Conservation (phyloP, 345 rosid species). For the Eutrema yunnanense region DNA sequence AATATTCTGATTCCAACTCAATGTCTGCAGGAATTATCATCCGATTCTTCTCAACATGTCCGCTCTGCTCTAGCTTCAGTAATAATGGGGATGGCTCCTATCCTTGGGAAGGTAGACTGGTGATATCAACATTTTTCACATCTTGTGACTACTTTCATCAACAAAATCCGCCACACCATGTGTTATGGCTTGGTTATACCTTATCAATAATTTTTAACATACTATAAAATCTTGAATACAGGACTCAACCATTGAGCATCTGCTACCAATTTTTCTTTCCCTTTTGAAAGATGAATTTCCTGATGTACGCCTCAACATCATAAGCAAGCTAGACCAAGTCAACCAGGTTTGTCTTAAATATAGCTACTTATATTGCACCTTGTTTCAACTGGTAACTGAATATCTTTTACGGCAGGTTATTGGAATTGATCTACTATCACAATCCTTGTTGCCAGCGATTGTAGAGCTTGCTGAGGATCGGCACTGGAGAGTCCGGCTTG, state of each 20-base stretch:
- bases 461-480: slow-evolving; percentile 99
- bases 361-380: background rate
- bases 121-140: slow-evolving; percentile 6
- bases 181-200: background rate
- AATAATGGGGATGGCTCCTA: slow-evolving; percentile 99
- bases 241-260: slow-evolving; percentile 96
- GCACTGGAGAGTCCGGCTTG: slow-evolving; percentile 99
- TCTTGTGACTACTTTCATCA: background rate
- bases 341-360: slow-evolving; percentile 65
- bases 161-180: background rate
- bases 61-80: slow-evolving; percentile 97
- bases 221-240: slow-evolving; percentile 21
- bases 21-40: slow-evolving; percentile 70
- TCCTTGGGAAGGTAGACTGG: slow-evolving; percentile 52
- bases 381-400: background rate
- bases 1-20: slow-evolving; percentile 34
- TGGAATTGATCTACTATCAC: slow-evolving; percentile 94
- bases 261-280: slow-evolving; percentile 93
- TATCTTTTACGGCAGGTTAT: slow-evolving; percentile 54
- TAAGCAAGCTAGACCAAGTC: slow-evolving; percentile 99
- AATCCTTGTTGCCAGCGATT: slow-evolving; percentile 90
- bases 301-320: slow-evolving; percentile 94
- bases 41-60: slow-evolving; percentile 97
- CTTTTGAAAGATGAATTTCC: slow-evolving; percentile 99
- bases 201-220: background rate